Evolutionary conservation across 768 basidiomycete genomes (phyloP).

Genomic region (Pleurotus sapidus): DNA sequence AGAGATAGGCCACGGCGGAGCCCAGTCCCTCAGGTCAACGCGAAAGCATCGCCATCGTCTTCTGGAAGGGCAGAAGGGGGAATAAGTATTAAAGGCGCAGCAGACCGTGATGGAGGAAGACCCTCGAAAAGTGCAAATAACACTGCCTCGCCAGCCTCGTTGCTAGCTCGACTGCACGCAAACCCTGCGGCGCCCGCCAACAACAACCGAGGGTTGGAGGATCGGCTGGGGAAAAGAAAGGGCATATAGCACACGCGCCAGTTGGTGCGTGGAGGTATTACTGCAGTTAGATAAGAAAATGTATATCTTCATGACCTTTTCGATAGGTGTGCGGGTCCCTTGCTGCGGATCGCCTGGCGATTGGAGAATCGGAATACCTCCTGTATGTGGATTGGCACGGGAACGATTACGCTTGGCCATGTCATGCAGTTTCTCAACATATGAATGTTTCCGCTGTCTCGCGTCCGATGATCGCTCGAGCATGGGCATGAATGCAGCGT

Average conservation of each 20-base stretch:
- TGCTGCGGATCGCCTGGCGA: not conserved
- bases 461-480: not conserved
- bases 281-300: too few species aligned
- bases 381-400: not conserved
- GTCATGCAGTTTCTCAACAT: not conserved
- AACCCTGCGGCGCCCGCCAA: conserved; percentile 11
- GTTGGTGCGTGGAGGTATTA: not conserved
- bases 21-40: conserved; percentile 10
- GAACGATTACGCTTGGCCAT: not conserved
- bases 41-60: too few species aligned
- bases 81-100: conserved; percentile 55
- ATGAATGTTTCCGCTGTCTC: conserved; percentile 5
- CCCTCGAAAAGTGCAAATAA: not conserved
- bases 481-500: not conserved
- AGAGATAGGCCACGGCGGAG: too few species aligned
- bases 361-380: not conserved
- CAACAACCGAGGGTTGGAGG: conserved; percentile 12
- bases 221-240: conserved; percentile 22
- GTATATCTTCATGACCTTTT: not conserved
- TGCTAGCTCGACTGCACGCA: conserved; percentile 34
- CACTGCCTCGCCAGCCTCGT: conserved; percentile 16
- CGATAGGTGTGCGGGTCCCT: not conserved
- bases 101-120: conserved; percentile 18
- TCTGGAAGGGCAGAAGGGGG: conserved; percentile 30
- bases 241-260: conserved; percentile 13